Base-by-base conservation (phyloP, 208 protist genomes). In the Tritrichomonas foetus region DNA sequence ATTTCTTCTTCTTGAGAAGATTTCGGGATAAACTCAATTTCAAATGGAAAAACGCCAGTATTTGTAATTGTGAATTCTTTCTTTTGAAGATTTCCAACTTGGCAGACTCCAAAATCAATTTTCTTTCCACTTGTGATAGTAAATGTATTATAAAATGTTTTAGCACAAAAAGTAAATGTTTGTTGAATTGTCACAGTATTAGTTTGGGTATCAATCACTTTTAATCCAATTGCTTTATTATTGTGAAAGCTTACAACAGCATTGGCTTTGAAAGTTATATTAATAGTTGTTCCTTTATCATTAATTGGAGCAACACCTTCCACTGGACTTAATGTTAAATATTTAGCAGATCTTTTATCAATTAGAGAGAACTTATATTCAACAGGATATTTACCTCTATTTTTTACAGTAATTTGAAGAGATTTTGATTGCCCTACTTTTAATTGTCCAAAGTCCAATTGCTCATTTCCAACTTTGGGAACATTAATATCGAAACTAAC, bases 301-400 rank as follows among this genome's bases (percentile, higher is more conserved):
- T 47, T 47, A 22, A 36, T 20, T 57, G 33, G 33, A 1, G 27
- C 13, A 44, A n/a, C 39, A 8, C 47, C 47, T 44, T 89, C 78
- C 3, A 8, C 11, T 9, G 41, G 41, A 22, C 14, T 57, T 1
- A 89, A 33, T 3, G 41, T 89, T 27, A 82, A 53, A 53, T 50
- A 50, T 3, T 82, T 82, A 1, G 36, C 41, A 8, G 57, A 20
- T 11, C 47, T 36, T 33, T 89, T 89, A n/a, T 89, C 78, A 2
- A 20, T 20, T 13, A 61, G 0, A 57, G 20, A 33, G 30, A 89
- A 89, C 1, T 89, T 44, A 30, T 39, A 89, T 57, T 89, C 27
- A 20, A 89, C 22, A 13, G 78, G 78, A 89, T 89, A 89, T 50
- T 89, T 89, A 13, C 78, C 78, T 89, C 30, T 89, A 27, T 89